Evolutionary conservation across 208 protist genomes (phyloP), one percentile per base, ranked within the genome.

Genomic region (Acanthamoeba triangularis): DNA sequence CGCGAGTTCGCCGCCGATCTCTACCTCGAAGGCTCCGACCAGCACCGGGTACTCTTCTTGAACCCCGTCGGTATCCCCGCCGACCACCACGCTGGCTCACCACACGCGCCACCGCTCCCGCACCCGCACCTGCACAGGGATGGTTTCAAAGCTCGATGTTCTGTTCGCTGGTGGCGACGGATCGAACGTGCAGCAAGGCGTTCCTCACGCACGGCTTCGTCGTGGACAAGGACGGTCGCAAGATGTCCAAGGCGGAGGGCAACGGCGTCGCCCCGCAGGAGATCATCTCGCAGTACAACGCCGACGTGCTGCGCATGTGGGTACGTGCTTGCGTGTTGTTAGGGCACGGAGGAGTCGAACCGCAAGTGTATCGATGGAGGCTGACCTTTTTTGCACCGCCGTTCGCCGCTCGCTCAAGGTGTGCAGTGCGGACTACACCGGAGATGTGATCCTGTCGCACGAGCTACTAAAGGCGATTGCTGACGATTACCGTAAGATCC

Each of bases 101-200:
- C 49, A 54, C 14, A 54, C 13, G 6, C 49, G 6, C 7, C 4
- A 14, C 14, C 49, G 6, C 49, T 14, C 6, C 49, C 13, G 6
- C 49, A 54, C 59, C 59, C 23, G 6, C 59, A 65, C 25, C 0
- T 18, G 59, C 59, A 65, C 69, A 78, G 69, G 80, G 80, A 0
- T 88, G 80, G 80, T 88, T 88, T 25, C 80, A 88, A 35, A 88
- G 80, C 47, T 88, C 80, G 41, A 63, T 88, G 80, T 61, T 88
- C 41, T 88, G 80, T 33, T 88, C 80, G 52, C 41, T 88, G 20
- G 80, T 88, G 47, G 52, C 80, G 80, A 88, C 80, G 35, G 80
- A 61, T 25, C 80, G 52, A 8, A 35, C 80, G 20, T 61, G 47
- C 33, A 61, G 41, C 33, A 88, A 88, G 52, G 52, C 80, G 8